A percentile compares a stretch with the other conserved stretches of the same genome.
Conservation (phyloP, 306 rosid species). For the Echinosophora koreensis region DNA sequence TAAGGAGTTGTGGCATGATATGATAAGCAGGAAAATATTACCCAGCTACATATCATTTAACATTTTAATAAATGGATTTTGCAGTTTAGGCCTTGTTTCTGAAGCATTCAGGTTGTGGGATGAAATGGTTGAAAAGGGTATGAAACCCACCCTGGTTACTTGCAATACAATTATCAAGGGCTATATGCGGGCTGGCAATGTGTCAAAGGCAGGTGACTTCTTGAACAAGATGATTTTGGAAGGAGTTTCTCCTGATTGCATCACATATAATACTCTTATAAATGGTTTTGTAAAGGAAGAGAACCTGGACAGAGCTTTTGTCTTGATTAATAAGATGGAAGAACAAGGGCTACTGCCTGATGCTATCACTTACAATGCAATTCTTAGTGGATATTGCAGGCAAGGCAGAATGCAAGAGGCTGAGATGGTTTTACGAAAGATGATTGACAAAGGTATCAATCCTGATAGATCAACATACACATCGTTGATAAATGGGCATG, state of each 20-base stretch:
- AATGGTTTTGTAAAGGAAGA: conserved; percentile 80
- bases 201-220: conserved; percentile 67
- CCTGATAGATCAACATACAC: conserved; percentile 85
- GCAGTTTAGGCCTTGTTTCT: conserved; percentile 67
- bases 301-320: conserved; percentile 73
- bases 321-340: conserved; percentile 70
- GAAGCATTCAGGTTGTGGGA: conserved; percentile 83
- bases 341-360: conserved; percentile 72
- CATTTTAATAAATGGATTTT: conserved; percentile 82
- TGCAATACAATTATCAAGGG: conserved; percentile 88
- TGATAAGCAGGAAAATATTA: conserved; percentile 60
- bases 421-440: conserved; percentile 73
- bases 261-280: conserved; percentile 85
- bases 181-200: conserved; percentile 68
- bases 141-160: conserved; percentile 71
- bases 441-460: conserved; percentile 76
- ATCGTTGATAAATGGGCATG: conserved; percentile 82
- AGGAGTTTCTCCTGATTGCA: conserved; percentile 75
- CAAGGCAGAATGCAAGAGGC: conserved; percentile 83
- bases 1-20: conserved; percentile 77
- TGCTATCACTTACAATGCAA: conserved; percentile 72
- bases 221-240: conserved; percentile 69
- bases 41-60: conserved; percentile 77
- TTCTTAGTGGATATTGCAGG: conserved; percentile 77
- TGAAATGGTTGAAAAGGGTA: conserved; percentile 81